Conservation (phyloP, 106 monocot species). For the Dioscorea alata region DNA sequence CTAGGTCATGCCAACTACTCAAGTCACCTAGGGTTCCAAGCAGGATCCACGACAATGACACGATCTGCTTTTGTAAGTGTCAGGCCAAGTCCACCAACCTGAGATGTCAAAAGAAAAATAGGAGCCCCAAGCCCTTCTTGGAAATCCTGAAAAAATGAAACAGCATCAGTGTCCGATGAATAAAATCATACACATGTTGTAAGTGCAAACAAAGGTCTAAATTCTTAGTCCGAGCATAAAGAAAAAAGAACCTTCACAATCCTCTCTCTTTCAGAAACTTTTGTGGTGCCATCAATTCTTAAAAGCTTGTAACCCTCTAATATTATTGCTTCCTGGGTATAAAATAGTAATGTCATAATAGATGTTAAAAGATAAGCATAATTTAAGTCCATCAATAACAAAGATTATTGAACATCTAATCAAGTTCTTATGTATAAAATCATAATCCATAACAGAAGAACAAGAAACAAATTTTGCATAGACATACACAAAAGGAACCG, state of each 20-base stretch:
- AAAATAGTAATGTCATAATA: background rate
- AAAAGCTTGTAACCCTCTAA: constrained; percentile 53
- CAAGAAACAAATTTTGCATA: too few species aligned
- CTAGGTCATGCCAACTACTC: background rate
- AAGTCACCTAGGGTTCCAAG: constrained; percentile 96
- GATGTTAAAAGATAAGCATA: too few species aligned
- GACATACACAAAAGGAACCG: too few species aligned
- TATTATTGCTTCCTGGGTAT: constrained; percentile 59
- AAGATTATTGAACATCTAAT: too few species aligned
- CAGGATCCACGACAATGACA: constrained; percentile 98
- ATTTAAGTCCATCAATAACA: too few species aligned
- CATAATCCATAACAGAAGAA: too few species aligned
- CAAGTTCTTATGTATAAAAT: too few species aligned
- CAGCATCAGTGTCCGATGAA: too few species aligned
- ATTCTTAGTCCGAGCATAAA: background rate
- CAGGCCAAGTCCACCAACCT: constrained; percentile 97
- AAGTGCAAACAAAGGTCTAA: too few species aligned
- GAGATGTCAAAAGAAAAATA: constrained; percentile 89
- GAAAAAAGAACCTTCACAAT: constrained; percentile 58
- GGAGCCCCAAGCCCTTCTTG: constrained; percentile 80
- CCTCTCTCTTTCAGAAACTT: constrained; percentile 74
- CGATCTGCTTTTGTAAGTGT: constrained; percentile 96
- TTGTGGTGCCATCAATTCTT: constrained; percentile 98
- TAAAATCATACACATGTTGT: too few species aligned
- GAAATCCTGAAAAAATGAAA: constrained; percentile 55